Evolutionary conservation across 306 rosid species (phyloP).

Genomic region (Quercus ilex): DNA sequence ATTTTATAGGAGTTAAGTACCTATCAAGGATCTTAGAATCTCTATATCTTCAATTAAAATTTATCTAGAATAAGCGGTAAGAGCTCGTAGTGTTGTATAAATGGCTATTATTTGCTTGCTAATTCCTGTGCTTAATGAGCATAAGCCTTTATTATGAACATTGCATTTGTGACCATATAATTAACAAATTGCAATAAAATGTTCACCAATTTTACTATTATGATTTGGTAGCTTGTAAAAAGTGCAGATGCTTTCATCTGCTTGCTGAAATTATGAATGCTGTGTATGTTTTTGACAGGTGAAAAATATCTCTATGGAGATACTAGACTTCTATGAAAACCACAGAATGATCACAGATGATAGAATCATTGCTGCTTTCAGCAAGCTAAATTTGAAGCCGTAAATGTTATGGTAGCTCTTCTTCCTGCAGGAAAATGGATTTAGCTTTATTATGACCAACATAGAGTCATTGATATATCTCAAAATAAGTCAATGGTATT

Average conservation of each 20-base stretch:
- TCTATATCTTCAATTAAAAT: neutral
- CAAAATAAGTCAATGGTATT: neutral
- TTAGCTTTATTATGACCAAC: neutral
- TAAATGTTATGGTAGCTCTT: conserved; percentile 17
- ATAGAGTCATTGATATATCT: neutral
- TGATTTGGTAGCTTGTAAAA: neutral
- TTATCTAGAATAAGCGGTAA: neutral
- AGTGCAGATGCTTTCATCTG: neutral
- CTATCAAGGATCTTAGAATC: neutral
- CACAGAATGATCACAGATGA: conserved; percentile 51
- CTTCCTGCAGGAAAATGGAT: neutral
- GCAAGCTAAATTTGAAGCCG: conserved; percentile 51
- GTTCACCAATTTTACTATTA: neutral
- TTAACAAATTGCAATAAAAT: neutral
- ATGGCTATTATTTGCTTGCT: neutral
- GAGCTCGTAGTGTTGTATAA: neutral
- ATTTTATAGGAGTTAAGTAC: neutral
- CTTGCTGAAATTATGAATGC: neutral
- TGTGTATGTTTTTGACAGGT: conserved; percentile 49
- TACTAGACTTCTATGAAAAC: conserved; percentile 87
- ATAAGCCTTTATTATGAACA: neutral
- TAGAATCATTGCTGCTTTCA: conserved; percentile 57
- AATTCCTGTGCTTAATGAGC: neutral
- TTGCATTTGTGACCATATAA: neutral
- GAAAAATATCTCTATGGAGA: conserved; percentile 88